These are phyloP conservation scores for Coniella lustricola DNA, from an alignment of 2,329 filamentous ascomycete genomes.

Conservation along the genomic window DNA sequence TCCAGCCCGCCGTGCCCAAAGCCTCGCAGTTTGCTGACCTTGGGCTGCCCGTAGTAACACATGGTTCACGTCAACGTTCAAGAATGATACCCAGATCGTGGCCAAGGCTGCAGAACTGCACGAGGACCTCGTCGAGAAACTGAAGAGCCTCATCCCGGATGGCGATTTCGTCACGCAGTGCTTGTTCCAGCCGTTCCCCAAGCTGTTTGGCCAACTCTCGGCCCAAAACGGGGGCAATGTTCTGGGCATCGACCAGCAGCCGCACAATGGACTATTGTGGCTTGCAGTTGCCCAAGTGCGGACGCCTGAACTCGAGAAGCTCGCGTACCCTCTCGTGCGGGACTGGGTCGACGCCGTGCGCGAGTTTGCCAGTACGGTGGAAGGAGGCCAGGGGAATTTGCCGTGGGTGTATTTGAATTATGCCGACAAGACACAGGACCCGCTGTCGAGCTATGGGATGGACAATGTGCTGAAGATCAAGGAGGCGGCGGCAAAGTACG, in stretches of 20 bases:
- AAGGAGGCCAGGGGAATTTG: too few species aligned
- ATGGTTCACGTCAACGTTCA: constrained; percentile 31
- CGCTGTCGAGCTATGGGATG: constrained; percentile 21
- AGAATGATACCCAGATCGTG: constrained; percentile 30
- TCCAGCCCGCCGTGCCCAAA: too few species aligned
- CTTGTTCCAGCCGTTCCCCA: constrained; percentile 21
- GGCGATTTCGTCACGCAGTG: constrained; percentile 20
- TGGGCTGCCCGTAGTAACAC: constrained; percentile 20
- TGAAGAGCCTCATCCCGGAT: constrained; percentile 16
- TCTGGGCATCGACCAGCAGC: constrained; percentile 19
- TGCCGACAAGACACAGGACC: constrained; percentile 21
- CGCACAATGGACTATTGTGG: constrained; percentile 17
- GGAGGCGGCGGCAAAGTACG: constrained; percentile 20
- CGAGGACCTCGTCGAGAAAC: constrained; percentile 20
- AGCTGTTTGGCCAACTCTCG: constrained; percentile 2
- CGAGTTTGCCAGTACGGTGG: too few species aligned
- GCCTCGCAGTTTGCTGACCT: too few species aligned
- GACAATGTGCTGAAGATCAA: constrained; percentile 21
- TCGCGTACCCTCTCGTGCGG: constrained; percentile 17
- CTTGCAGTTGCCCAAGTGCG: constrained; percentile 16
- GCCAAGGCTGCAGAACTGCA: constrained; percentile 27
- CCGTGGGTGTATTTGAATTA: constrained; percentile 24
- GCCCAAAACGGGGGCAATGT: constrained; percentile 18
- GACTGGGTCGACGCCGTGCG: constrained; percentile 15
- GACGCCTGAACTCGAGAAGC: constrained; percentile 17